Percentiles rank a stretch among this genome's conserved stretches.
phyloP scores from a whole-genome alignment of 139 green algal genomes.

The Chlorella ohadii region DNA sequence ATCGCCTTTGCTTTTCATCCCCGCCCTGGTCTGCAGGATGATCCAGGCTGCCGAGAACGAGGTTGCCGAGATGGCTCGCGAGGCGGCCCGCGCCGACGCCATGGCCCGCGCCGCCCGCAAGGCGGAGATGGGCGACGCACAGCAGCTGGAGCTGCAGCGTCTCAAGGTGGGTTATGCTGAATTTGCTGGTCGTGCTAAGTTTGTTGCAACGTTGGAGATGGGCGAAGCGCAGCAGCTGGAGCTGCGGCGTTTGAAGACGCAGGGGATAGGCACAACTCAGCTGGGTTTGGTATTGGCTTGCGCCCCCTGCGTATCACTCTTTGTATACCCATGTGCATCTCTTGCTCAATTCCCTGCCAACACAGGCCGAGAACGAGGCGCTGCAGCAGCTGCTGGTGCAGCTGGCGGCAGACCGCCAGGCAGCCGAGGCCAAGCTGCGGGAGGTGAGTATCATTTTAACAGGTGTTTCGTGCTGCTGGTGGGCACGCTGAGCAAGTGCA shows the following conservation, averaged over 20 bases:
- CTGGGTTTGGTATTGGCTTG: too few relatives aligned
- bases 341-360: too few relatives aligned
- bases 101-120: constrained; percentile 49
- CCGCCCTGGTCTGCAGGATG: constrained; percentile 4
- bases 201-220: too few relatives aligned
- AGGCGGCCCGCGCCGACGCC: constrained; percentile 55
- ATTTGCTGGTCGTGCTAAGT: too few relatives aligned
- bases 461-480: too few relatives aligned
- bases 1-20: too few relatives aligned
- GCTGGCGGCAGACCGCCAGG: constrained; percentile 68
- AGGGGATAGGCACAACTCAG: too few relatives aligned
- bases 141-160: constrained; percentile 53
- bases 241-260: constrained; percentile 49
- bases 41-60: constrained; percentile 30
- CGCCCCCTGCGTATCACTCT: too few relatives aligned
- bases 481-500: too few relatives aligned
- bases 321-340: too few relatives aligned
- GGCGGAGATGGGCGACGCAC: constrained; percentile 15
- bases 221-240: constrained; percentile 36
- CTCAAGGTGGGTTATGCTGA: constrained; percentile 46
- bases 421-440: constrained; percentile 50
- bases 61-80: constrained; percentile 48
- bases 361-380: constrained; percentile 78
- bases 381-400: constrained; percentile 74
- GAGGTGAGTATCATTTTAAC: constrained; percentile 4